These are phyloP conservation scores for Aspergillus sp. DNA, from an alignment of 2,329 filamentous ascomycete species.

Conservation along the genomic window DNA sequence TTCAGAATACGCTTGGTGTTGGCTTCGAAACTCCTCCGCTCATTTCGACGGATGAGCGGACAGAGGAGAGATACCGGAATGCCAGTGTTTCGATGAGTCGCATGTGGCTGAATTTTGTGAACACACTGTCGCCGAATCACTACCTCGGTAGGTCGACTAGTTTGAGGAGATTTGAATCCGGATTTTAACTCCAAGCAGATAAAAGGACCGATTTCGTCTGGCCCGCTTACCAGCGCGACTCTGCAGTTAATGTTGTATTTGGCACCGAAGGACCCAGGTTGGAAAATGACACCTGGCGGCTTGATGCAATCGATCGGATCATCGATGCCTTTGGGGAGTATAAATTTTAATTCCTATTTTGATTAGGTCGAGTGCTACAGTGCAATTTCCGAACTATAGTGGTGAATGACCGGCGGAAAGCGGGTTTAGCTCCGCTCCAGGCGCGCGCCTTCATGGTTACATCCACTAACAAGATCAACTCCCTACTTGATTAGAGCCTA, in stretches of 20 bases:
- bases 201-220: not conserved
- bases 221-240: not conserved
- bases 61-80: not conserved
- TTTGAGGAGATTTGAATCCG: not conserved
- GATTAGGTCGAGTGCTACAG: not conserved
- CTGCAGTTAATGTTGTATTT: not conserved
- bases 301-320: not conserved
- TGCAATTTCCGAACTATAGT: not conserved
- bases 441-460: not conserved
- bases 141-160: not conserved
- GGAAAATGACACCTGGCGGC: not conserved
- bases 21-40: not conserved
- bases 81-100: conserved; percentile 6
- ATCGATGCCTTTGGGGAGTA: not conserved
- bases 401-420: not conserved
- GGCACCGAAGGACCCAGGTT: not conserved
- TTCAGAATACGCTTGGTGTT: conserved; percentile 2
- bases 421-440: not conserved
- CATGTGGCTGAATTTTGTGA: conserved; percentile 14
- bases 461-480: not conserved
- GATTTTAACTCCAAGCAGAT: not conserved
- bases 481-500: not conserved
- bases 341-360: not conserved
- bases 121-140: not conserved
- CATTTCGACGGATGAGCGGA: not conserved